Base-by-base conservation (phyloP, 495 filamentous ascomycete genomes). In the Viridothelium virens region DNA sequence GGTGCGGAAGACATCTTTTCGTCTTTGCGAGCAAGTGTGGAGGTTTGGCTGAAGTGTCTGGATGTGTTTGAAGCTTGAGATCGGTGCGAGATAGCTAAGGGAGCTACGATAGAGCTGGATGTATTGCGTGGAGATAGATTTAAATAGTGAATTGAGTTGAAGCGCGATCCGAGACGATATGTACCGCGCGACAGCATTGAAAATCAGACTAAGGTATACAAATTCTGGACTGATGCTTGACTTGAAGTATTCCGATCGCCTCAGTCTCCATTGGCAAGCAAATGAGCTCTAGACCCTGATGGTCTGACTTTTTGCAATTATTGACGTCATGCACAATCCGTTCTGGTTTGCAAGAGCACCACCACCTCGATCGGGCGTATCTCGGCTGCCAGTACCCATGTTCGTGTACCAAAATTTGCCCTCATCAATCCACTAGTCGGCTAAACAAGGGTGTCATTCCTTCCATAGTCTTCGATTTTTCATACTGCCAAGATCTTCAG, bases 1-100 rank as follows among this genome's bases (percentile, higher is more conserved):
- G 71, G 69, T 12, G 56, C 70, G 31, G 56, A 70, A 18, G 70
- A 46, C 71, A 73, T 73, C 18, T 67, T 69, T 63, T 18, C 33
- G 67, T 73, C 71, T 73, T 73, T 73, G 33, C 64, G 64, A 56
- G 14, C 12, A 10, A 16, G 50, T 16, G 18, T 33, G 7, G 47
- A 38, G 10, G 64, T 61, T 36, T 59, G 53, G 31, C 5, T 59
- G 2, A 59, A 59, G 7, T 18, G 31, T 59, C 53, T 33, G 31
- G 31, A 34, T 1, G 18, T 0, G 33, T 59, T 33, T 36, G 53
- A 18, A 59, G 53, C 53, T 59, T 59, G 4, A 36, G 31, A 59
- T 59, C 2, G 53, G 14, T 34, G n/a, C 7, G 31, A 59, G 31
- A 33, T 36, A 36, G 31, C 31, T 59, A 9, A 7, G 7, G 53